Evolutionary conservation across 352 stramenopile species (phyloP).

Genomic region (Phytophthora boehmeriae): DNA sequence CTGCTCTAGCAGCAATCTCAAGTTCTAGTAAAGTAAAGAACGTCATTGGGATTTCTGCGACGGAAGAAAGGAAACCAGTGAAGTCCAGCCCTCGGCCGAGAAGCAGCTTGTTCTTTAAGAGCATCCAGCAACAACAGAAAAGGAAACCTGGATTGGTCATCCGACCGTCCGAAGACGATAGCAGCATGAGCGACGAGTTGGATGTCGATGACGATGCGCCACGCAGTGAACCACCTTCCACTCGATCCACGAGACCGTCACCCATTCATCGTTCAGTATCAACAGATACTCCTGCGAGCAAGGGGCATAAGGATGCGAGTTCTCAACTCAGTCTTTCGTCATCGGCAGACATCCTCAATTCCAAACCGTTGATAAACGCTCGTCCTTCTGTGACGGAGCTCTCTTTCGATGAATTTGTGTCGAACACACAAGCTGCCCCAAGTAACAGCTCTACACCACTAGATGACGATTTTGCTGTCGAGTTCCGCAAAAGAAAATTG

Average conservation of each 20-base stretch:
- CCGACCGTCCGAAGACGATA: slow-evolving; percentile 20
- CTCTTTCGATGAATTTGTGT: slow-evolving; percentile 17
- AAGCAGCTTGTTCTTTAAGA: slow-evolving; percentile 29
- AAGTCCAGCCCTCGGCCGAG: slow-evolving; percentile 11
- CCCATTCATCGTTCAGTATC: slow-evolving; percentile 13
- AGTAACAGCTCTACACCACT: slow-evolving; percentile 15
- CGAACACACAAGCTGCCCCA: slow-evolving; percentile 3
- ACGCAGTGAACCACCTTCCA: slow-evolving; percentile 24
- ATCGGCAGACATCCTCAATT: slow-evolving; percentile 19
- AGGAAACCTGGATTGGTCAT: slow-evolving; percentile 24
- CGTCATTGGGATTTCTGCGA: slow-evolving; percentile 14
- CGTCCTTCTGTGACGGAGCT: slow-evolving; percentile 14
- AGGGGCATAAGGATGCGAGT: background rate
- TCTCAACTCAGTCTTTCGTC: slow-evolving; percentile 13
- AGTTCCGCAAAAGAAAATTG: slow-evolving; percentile 70
- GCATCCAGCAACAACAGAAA: slow-evolving; percentile 15
- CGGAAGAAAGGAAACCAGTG: slow-evolving; percentile 30
- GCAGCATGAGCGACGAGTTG: slow-evolving; percentile 29
- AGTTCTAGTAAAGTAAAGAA: slow-evolving; percentile 18
- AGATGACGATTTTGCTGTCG: slow-evolving; percentile 57
- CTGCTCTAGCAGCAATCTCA: slow-evolving; percentile 11
- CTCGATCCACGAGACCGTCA: slow-evolving; percentile 9
- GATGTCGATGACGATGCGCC: slow-evolving; percentile 20
- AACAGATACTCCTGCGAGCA: slow-evolving; percentile 12
- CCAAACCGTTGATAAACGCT: slow-evolving; percentile 1